A percentile compares a stretch with the other conserved stretches of the same genome.
These are phyloP conservation scores for Spiraea crenata DNA, from an alignment of 331 rosid genomes.

Conservation along the genomic window DNA sequence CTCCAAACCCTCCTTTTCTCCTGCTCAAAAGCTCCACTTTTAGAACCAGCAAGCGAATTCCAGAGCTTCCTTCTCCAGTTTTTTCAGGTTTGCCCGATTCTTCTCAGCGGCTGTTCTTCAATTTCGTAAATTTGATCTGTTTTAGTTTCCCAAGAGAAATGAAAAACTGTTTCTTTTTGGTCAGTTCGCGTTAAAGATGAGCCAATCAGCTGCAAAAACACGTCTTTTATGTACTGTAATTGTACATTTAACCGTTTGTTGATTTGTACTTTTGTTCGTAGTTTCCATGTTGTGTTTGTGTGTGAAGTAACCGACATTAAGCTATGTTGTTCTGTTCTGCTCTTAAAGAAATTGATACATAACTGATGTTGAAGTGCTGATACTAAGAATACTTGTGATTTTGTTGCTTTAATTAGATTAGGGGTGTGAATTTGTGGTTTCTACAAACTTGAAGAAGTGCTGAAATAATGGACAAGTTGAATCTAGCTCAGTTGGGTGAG, in stretches of 20 bases:
- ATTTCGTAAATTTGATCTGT: neutral
- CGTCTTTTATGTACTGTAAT: neutral
- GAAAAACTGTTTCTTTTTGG: no score
- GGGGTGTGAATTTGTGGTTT: conserved; percentile 8
- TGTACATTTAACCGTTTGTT: neutral
- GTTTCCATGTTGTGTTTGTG: neutral
- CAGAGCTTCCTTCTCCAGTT: neutral
- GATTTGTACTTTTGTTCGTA: neutral
- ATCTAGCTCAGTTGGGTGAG: conserved; percentile 58
- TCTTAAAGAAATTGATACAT: neutral
- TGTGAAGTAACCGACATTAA: no score
- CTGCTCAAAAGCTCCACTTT: neutral
- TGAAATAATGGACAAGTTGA: conserved; percentile 56
- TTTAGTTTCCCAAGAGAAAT: neutral
- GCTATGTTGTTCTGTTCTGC: no score
- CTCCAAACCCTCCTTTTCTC: neutral
- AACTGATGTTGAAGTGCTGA: neutral
- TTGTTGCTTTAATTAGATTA: neutral
- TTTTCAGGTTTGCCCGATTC: neutral
- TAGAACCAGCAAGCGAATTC: neutral
- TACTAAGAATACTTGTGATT: neutral
- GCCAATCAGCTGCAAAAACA: neutral
- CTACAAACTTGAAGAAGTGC: neutral
- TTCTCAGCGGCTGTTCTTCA: neutral
- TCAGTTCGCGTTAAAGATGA: neutral